phyloP scores from a whole-genome alignment of 1,284 basidiomycete genomes.

The Ganoderma lucidum region DNA sequence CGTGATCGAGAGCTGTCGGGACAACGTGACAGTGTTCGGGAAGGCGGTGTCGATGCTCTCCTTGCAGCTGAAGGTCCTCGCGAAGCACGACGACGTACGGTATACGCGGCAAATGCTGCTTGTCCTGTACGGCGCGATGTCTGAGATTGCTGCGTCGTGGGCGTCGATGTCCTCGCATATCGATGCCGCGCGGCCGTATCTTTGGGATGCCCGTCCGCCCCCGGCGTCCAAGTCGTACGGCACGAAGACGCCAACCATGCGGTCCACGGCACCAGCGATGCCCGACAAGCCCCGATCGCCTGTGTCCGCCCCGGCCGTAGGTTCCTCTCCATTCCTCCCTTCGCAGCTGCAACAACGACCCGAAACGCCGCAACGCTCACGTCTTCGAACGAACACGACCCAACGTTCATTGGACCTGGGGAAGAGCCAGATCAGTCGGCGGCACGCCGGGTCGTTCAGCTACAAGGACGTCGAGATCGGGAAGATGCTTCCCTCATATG shows the following conservation, averaged over 20 bases:
- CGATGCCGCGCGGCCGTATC: conserved; percentile 72
- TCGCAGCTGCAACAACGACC: conserved; percentile 25
- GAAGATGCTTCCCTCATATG: conserved; percentile 77
- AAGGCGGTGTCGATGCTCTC: conserved; percentile 88
- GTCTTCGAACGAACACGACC: conserved; percentile 33
- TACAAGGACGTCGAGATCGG: conserved; percentile 91
- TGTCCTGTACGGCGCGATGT: conserved; percentile 90
- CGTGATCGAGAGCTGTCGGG: conserved; percentile 86
- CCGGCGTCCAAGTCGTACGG: conserved; percentile 39
- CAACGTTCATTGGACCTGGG: conserved; percentile 36
- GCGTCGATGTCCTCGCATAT: conserved; percentile 78
- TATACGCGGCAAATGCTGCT: conserved; percentile 90
- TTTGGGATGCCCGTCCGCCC: conserved; percentile 55
- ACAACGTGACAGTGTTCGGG: conserved; percentile 87
- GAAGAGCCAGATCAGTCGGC: conserved; percentile 62
- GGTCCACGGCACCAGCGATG: conserved; percentile 18
- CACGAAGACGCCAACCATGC: conserved; percentile 33
- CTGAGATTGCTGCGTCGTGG: conserved; percentile 92
- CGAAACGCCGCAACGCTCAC: conserved; percentile 30
- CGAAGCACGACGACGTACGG: conserved; percentile 82
- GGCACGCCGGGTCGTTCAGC: conserved; percentile 94
- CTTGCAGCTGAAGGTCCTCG: conserved; percentile 83
- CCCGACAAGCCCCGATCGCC: conserved; percentile 32
- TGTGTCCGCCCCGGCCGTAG: conserved; percentile 39
- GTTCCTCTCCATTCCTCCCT: conserved; percentile 34